Conservation (phyloP, 495 filamentous ascomycete genomes). For the Xylaria palmicola region DNA sequence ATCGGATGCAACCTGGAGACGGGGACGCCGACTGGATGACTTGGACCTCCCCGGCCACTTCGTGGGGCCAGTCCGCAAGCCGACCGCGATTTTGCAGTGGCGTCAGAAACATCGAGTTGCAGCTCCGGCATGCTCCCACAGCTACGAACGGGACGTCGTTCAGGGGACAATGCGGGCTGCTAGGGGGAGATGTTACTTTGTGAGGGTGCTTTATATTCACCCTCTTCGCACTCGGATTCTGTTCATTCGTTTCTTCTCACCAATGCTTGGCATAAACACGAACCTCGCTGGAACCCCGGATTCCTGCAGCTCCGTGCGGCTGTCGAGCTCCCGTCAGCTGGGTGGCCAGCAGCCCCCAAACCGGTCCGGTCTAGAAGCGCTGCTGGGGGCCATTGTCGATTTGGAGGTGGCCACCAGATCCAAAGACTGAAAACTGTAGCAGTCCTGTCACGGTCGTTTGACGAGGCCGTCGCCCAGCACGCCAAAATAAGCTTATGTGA, state of each 20-base stretch:
- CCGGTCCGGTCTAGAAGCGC: neutral
- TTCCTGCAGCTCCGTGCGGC: constrained; percentile 8
- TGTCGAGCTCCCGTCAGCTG: neutral
- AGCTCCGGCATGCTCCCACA: neutral
- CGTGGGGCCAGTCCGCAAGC: neutral
- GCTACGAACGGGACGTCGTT: neutral
- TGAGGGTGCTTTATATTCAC: neutral
- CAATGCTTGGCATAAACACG: neutral
- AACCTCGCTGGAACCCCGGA: constrained; percentile 3
- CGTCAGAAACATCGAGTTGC: neutral
- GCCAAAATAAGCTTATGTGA: no score
- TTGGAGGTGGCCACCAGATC: no score
- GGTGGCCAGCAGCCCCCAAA: constrained; percentile 1
- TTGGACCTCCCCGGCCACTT: neutral
- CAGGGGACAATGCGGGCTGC: neutral
- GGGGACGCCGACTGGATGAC: constrained; percentile 8
- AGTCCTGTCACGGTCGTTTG: no score
- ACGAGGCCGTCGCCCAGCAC: no score
- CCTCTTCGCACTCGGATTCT: neutral
- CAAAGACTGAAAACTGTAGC: no score
- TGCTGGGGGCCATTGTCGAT: neutral
- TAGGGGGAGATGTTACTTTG: no score
- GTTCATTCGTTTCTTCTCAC: neutral
- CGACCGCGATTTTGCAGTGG: neutral
- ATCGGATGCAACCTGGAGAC: constrained; percentile 1